Evolutionary conservation across 345 rosid genomes (phyloP).

Genomic region (Iberis pinnata): DNA sequence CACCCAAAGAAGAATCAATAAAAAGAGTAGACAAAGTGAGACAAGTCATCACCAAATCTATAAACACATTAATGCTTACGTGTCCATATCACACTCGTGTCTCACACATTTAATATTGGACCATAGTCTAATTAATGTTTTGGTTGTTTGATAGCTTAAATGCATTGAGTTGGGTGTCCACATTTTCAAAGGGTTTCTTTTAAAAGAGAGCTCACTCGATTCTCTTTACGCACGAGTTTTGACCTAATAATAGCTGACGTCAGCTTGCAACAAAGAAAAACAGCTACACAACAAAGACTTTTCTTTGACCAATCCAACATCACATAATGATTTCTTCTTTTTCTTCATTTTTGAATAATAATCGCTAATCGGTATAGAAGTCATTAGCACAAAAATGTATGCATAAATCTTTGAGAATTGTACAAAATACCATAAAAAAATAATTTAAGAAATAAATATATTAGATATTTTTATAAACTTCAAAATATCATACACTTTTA

Average conservation of each 20-base stretch:
- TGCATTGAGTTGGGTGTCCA: conserved; percentile 1
- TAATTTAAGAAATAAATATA: no score
- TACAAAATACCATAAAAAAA: no score
- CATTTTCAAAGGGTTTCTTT: background rate
- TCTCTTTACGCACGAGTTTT: conserved; percentile 24
- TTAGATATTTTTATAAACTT: no score
- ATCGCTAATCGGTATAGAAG: no score
- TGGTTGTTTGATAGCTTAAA: conserved; percentile 11
- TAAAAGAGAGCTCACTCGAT: conserved; percentile 12
- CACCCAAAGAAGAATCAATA: conserved; percentile 26
- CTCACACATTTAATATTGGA: conserved; percentile 16
- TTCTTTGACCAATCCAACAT: conserved; percentile 24
- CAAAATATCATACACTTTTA: no score
- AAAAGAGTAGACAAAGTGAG: conserved; percentile 49
- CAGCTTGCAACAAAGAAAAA: conserved; percentile 16
- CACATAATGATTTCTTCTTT: conserved; percentile 18
- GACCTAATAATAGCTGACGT: conserved; percentile 21
- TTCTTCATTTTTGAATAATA: background rate
- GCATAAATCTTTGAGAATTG: no score
- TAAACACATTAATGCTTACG: conserved; percentile 59
- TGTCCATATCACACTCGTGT: conserved; percentile 39
- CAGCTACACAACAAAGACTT: conserved; percentile 33
- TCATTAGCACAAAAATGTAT: no score
- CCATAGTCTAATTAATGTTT: conserved; percentile 19
- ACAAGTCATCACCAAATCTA: conserved; percentile 60